Base-by-base conservation (phyloP, 2,329 filamentous ascomycete genomes). In the Nemania sp. region DNA sequence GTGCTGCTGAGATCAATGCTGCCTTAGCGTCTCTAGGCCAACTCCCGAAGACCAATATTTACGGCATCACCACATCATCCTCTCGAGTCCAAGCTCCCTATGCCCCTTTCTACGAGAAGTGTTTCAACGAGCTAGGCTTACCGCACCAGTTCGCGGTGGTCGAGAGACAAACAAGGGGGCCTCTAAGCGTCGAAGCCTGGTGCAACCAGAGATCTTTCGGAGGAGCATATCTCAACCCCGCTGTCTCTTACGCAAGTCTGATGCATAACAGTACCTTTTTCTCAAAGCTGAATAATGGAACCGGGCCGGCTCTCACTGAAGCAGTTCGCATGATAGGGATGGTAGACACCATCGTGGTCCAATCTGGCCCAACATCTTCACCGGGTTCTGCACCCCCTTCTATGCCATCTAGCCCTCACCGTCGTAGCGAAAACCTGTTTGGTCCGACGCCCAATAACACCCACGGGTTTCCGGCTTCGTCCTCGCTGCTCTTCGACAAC, bases 51-150 rank as follows among this genome's bases (percentile, higher is more conserved):
- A 88, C 86, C 64, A 86, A 86, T 63, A 86, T 94, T 43, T 94
- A 92, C 65, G 89, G 89, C 36, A 90, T 94, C 61, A 89, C 86
- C 56, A 88, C 83, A 51, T 81, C 86, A 37, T 78, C 83, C 5
- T 85, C 86, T n/a, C 75, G 79, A 39, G 77, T 75, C 17, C 75
- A 76, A 14, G 89, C 83, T 2, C 88, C 88, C 0, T 87, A 91
- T 66, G 89, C 89, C 4, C 88, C 89, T 57, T 95, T 95, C 68
- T 93, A 92, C 68, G 90, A 92, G 66, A 95, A 89, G 65, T 90
- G 87, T 62, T 87, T 90, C 70, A 90, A 90, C 64, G 86, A 90
- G 65, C 80, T 95, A 8, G 89, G 90, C n/a, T 75, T 95, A n/a
- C 90, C 90, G 9, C 90, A 95, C 65, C 84, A 88, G 42, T 89